phyloP scores from a whole-genome alignment of 129 eudicot species.

The Chrysanthemum seticuspe region DNA sequence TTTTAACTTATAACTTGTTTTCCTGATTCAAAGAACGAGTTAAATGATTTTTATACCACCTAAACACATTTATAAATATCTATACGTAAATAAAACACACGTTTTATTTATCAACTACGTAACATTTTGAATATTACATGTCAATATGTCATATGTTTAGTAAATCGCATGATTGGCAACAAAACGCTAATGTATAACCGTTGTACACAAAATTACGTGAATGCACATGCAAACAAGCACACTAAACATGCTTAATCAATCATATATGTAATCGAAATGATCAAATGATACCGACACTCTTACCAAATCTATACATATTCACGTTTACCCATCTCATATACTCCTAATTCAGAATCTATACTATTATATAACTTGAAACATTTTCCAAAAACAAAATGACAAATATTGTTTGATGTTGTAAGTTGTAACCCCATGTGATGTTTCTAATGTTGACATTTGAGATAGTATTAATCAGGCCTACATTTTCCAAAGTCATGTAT shows the following conservation, averaged over 20 bases:
- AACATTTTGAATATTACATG: no score
- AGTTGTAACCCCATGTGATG: slow-evolving; percentile 6
- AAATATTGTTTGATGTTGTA: slow-evolving; percentile 11
- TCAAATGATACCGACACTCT: not conserved
- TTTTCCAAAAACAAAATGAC: slow-evolving; percentile 22
- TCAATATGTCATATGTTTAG: no score
- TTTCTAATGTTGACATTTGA: slow-evolving; percentile 29
- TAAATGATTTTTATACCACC: no score
- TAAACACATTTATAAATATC: no score
- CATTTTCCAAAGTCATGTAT: slow-evolving; percentile 24
- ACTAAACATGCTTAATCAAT: not conserved
- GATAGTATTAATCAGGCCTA: slow-evolving; percentile 19
- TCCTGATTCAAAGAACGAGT: not conserved
- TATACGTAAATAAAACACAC: no score
- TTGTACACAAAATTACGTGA: no score
- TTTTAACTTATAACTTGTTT: slow-evolving; percentile 2
- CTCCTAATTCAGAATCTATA: not conserved
- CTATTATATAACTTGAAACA: not conserved
- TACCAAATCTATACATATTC: not conserved
- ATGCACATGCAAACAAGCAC: not conserved
- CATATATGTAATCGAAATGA: not conserved
- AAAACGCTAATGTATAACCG: no score
- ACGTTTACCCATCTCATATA: not conserved
- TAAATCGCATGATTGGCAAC: no score
- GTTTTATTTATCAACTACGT: no score